These are phyloP conservation scores for Saccharomyces hybrid DNA, from an alignment of 1,139 yeast genomes.

Conservation along the genomic window DNA sequence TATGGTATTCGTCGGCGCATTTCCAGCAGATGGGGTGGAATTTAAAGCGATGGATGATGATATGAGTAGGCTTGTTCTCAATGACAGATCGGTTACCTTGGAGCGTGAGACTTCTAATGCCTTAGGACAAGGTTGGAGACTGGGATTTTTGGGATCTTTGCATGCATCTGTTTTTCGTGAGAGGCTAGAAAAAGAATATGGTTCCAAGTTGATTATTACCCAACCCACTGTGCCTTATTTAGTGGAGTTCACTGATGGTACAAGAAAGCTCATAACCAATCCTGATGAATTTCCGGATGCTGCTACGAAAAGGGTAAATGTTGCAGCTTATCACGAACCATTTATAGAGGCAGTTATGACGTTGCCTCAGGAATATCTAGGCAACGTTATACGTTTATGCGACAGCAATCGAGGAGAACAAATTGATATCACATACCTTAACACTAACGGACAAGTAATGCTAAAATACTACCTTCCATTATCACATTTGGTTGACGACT, in stretches of 20 bases:
- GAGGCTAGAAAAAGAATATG: slow-evolving; percentile 85
- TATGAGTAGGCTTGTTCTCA: slow-evolving; percentile 76
- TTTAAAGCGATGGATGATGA: slow-evolving; percentile 86
- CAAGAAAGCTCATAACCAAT: slow-evolving; percentile 61
- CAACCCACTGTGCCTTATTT: slow-evolving; percentile 95
- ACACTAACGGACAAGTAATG: slow-evolving; percentile 68
- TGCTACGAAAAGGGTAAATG: slow-evolving; percentile 37
- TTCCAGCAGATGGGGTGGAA: slow-evolving; percentile 91
- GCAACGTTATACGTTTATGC: slow-evolving; percentile 77
- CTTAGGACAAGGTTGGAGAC: slow-evolving; percentile 93
- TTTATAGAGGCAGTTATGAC: slow-evolving; percentile 87
- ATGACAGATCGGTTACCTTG: slow-evolving; percentile 84
- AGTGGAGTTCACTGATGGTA: slow-evolving; percentile 57
- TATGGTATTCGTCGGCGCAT: slow-evolving; percentile 97
- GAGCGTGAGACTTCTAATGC: slow-evolving; percentile 92
- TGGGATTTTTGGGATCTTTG: slow-evolving; percentile 87
- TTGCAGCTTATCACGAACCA: slow-evolving; percentile 70
- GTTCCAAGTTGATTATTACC: slow-evolving; percentile 83
- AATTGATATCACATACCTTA: slow-evolving; percentile 65
- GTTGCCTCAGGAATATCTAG: slow-evolving; percentile 81
- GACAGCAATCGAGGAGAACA: slow-evolving; percentile 80
- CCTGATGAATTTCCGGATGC: slow-evolving; percentile 87
- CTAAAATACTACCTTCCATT: slow-evolving; percentile 75
- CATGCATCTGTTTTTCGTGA: slow-evolving; percentile 95
- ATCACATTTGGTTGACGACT: slow-evolving; percentile 86